Evolutionary conservation across 2,329 filamentous ascomycete genomes (phyloP), one percentile per base, ranked within the genome.

Genomic region (Alternaria solani): DNA sequence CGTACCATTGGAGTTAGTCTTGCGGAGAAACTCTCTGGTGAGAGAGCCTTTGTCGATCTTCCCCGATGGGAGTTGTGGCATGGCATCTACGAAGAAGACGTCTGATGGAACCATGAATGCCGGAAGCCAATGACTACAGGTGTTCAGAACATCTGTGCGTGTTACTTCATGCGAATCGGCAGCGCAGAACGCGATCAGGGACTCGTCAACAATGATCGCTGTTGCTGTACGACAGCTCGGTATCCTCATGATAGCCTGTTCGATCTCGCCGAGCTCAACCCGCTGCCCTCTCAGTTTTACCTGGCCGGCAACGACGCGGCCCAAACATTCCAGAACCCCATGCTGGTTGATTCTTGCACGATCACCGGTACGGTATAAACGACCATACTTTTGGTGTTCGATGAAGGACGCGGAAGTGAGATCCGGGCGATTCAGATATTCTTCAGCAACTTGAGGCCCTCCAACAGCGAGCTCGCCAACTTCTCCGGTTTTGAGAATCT

Each of bases 281-380:
- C 93, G 85, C 77, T 96, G 93, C 1, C 93, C 93, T 54, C 93
- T 86, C 7, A 97, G 83, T 78, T 97, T 97, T 51, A 97, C 89
- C 76, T 97, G 94, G 0, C 92, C 93, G 51, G 88, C 87, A 2
- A 87, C 86, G 12, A 97, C 89, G 11, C 94, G 89, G 0, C 94
- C 94, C 34, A 94, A 83, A 71, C 92, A 96, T 75, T 96, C 91
- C n/a, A 97, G 82, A 0, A 84, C 86, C 1, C 93, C 92, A 61
- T 91, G 84, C 0, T 82, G 67, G 2, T 85, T 84, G 49, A 96
- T 83, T 23, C 86, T 85, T 5, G 91, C 94, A 72, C 91, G 92
- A 77, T 97, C 94, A 0, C 93, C 93, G 0, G 93, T 97, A 30
- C 91, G 86, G 76, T 97, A 97, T 0, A 96, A 80, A 4, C 84